Evolutionary conservation across 495 filamentous ascomycete species (phyloP).

Genomic region (Hapsidospora chrysogenum): DNA sequence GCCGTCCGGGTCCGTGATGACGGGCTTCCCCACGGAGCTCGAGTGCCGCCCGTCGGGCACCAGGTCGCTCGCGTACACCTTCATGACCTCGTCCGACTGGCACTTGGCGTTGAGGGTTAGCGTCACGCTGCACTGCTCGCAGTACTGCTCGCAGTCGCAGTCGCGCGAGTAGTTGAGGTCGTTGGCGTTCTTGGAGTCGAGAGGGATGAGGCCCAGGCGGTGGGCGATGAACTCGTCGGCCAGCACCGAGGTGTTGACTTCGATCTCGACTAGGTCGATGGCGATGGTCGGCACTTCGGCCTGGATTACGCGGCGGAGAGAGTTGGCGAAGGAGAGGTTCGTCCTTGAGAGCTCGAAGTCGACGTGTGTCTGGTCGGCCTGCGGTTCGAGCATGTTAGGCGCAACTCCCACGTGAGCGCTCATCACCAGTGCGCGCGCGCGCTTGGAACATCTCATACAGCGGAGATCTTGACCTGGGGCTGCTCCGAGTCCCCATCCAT

Average conservation of each 20-base stretch:
- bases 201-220: constrained; percentile 79
- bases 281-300: constrained; percentile 91
- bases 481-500: constrained; percentile 49
- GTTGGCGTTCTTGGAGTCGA: constrained; percentile 71
- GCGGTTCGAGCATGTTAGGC: constrained; percentile 3
- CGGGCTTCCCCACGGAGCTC: constrained; percentile 49
- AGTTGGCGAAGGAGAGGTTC: constrained; percentile 84
- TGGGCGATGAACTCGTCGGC: constrained; percentile 93
- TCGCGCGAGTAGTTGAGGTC: constrained; percentile 77
- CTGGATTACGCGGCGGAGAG: constrained; percentile 79
- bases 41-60: constrained; percentile 50
- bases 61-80: constrained; percentile 77
- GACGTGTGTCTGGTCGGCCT: constrained; percentile 55
- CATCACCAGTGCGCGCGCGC: not conserved
- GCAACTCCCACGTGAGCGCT: not conserved
- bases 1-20: constrained; percentile 68
- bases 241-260: constrained; percentile 82
- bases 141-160: constrained; percentile 89
- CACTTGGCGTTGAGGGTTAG: constrained; percentile 72
- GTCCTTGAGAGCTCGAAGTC: constrained; percentile 69
- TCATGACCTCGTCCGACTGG: constrained; percentile 66
- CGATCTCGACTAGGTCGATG: constrained; percentile 86
- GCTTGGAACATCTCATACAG: constrained; percentile 24
- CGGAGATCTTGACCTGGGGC: constrained; percentile 54
- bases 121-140: constrained; percentile 73